A percentile compares a stretch with the other conserved stretches of the same genome.
Conservation (phyloP, 345 rosid genomes). For the Clarkia xantiana region DNA sequence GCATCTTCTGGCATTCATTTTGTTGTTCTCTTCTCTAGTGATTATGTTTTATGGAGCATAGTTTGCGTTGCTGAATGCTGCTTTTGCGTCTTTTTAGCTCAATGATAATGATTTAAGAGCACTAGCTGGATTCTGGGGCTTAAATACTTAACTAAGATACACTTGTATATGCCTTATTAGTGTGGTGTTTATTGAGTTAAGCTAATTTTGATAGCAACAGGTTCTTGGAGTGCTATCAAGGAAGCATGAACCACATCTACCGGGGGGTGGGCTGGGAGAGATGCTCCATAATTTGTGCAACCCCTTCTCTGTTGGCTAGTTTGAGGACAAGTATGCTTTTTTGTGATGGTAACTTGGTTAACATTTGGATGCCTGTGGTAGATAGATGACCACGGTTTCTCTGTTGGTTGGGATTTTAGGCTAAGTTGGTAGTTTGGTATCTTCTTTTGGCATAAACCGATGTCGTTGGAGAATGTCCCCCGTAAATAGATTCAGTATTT, state of each 20-base stretch:
- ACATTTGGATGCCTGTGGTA: slow-evolving; percentile 58
- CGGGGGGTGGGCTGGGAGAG: slow-evolving; percentile 29
- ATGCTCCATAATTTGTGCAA: slow-evolving; percentile 29
- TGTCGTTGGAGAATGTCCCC: slow-evolving; percentile 1
- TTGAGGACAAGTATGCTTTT: slow-evolving; percentile 22
- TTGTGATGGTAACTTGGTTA: slow-evolving; percentile 18
- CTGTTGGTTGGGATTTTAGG: slow-evolving; percentile 4
- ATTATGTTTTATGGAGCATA: too few relatives aligned
- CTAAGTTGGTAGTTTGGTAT: slow-evolving; percentile 1
- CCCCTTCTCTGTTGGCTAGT: slow-evolving; percentile 25
- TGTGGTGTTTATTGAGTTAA: slow-evolving; percentile 1
- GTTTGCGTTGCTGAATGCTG: too few relatives aligned
- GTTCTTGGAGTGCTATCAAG: slow-evolving; percentile 19
- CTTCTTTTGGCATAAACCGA: not conserved
- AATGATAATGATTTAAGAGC: not conserved
- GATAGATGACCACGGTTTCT: slow-evolving; percentile 35
- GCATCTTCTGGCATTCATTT: too few relatives aligned
- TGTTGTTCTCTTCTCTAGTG: too few relatives aligned
- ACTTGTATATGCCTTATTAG: not conserved
- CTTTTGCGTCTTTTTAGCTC: too few relatives aligned
- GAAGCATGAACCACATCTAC: slow-evolving; percentile 31
- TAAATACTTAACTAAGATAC: too few relatives aligned
- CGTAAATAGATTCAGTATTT: not conserved
- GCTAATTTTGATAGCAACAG: slow-evolving; percentile 13
- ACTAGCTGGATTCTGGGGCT: not conserved